Percentiles rank a stretch among this genome's conserved stretches.
Conservation (phyloP, 768 basidiomycete genomes). For the Psilocybe subaeruginosa region DNA sequence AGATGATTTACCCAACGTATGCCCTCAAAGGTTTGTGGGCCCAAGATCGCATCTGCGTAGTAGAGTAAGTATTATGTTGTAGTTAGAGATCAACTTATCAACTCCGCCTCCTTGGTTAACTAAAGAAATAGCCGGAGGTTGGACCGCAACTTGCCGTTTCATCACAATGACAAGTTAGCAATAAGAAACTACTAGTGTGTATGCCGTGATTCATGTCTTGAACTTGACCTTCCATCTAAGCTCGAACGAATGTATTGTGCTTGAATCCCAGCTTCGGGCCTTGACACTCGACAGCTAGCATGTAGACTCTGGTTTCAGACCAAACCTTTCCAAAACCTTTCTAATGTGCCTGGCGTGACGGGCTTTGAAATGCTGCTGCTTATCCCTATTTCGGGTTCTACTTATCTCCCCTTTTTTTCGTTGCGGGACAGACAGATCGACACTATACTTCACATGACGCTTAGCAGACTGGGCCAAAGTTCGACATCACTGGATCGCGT, state of each 20-base stretch:
- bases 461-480: no score
- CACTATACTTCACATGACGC: no score
- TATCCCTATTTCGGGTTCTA: background rate
- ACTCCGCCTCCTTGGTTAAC: background rate
- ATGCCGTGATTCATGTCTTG: no score
- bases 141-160: background rate
- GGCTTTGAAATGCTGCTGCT: background rate
- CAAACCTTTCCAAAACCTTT: no score
- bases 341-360: background rate
- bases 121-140: background rate
- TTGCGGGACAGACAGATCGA: no score
- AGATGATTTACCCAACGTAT: conserved; percentile 1
- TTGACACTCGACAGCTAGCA: no score
- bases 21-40: background rate
- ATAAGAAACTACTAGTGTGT: no score
- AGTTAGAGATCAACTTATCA: conserved; percentile 5
- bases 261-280: no score
- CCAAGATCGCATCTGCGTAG: background rate
- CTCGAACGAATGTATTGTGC: no score
- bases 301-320: no score
- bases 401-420: background rate
- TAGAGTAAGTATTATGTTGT: background rate
- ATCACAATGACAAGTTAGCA: background rate
- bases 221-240: no score
- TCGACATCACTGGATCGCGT: no score